Base-by-base conservation (phyloP, 75 land plant genomes). In the Cunninghamia lanceolata region DNA sequence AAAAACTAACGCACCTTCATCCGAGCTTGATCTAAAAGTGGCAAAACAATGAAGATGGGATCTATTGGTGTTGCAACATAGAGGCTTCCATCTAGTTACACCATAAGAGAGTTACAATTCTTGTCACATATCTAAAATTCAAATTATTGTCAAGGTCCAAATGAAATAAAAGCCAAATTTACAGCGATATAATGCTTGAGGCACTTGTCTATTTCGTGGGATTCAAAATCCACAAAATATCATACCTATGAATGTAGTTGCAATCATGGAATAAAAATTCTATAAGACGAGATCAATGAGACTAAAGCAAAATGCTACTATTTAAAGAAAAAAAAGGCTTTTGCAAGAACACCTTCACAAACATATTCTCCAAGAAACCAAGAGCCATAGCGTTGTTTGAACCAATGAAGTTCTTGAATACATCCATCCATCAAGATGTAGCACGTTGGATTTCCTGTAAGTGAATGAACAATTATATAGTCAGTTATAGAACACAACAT, bases 351-450 rank as follows among this genome's bases (percentile, higher is more conserved):
- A 97, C 99, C 99, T 93, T 96, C 95, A 88, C 92, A 92, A 43
- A 97, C 96, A 86, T 88, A 90, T 46, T 97, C 91, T 35, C 96
- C 98, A 8, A 95, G 43, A 85, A 97, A 97, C 99, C 99, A 97
- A 34, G 99, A 94, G 16, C 92, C 88, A 84, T 91, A 96, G 38
- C 90, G 85, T 86, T 94, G 94, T 89, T 97, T 97, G 83, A 96
- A 96, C 99, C 98, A 97, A 53, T 97, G 90, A 84, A 97, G 80
- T 89, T 97, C 99, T 75, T 94, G 94, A 71, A 97, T 91, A 66
- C 47, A 45, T 45, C 90, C 94, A 81, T 90, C 73, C 21, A 56
- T 83, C 35, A 92, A 85, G 46, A 94, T 77, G 81, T 96, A 97
- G 89, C 91, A 91, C 15, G 95, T 89, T 54, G 43, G 53, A 19